Conservation (phyloP, 805 yeast species). For the Cyberlindnera xylosilytica region DNA sequence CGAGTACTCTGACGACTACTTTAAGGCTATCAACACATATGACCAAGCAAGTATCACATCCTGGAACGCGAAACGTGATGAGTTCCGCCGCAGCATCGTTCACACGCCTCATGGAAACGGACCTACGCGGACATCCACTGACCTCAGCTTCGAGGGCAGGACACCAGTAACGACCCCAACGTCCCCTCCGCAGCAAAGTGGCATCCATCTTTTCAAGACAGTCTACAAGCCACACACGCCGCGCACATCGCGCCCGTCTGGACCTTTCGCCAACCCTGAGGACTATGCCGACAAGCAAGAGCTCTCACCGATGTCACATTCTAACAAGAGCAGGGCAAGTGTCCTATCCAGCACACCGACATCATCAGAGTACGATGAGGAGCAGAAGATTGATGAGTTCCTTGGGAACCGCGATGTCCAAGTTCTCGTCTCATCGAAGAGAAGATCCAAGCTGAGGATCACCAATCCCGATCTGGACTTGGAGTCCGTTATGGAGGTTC, state of each 20-base stretch:
- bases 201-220: slow-evolving; percentile 1
- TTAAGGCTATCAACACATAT: slow-evolving; percentile 17
- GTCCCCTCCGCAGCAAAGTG: background rate
- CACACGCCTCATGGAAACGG: background rate
- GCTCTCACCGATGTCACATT: slow-evolving; percentile 13
- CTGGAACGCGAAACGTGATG: slow-evolving; percentile 26
- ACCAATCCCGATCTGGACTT: slow-evolving; percentile 53
- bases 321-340: slow-evolving; percentile 15
- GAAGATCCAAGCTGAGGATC: slow-evolving; percentile 57
- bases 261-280: slow-evolving; percentile 26
- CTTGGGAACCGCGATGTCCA: slow-evolving; percentile 62
- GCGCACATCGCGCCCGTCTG: slow-evolving; percentile 1
- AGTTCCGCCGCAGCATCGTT: slow-evolving; percentile 15
- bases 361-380: slow-evolving; percentile 13
- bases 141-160: slow-evolving; percentile 2
- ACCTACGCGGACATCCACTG: background rate
- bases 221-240: slow-evolving; percentile 3
- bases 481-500: slow-evolving; percentile 6
- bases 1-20: slow-evolving; percentile 16
- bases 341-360: slow-evolving; percentile 2
- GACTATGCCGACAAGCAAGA: slow-evolving; percentile 24
- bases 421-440: slow-evolving; percentile 62
- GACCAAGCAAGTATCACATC: slow-evolving; percentile 26
- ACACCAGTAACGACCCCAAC: background rate
- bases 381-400: slow-evolving; percentile 36